Evolutionary conservation across 2,329 filamentous ascomycete genomes (phyloP), one percentile per base, ranked within the genome.

Genomic region (Trichophyton schoenleinii): DNA sequence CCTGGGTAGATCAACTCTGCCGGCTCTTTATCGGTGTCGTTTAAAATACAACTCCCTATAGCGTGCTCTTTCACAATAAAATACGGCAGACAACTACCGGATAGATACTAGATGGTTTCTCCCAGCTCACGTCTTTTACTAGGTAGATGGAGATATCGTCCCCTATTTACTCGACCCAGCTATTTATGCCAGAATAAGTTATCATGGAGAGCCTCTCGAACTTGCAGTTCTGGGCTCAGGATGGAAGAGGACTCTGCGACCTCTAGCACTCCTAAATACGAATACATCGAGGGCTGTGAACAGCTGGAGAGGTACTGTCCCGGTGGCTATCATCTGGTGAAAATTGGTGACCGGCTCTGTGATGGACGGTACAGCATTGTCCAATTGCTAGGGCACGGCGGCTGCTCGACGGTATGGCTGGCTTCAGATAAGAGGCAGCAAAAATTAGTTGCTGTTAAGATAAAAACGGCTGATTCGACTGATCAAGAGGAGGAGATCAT

Each of bases 251-350:
- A 44, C 11, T 20, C 59, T 61, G 25, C 61, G 28, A 59, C 59
- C 59, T 63, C 57, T 22, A 34, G 31, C 61, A 11, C 53, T 15
- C 28, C 58, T 20, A 55, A 63, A 57, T 64, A 61, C 28, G 60
- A 64, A 60, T 62, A 61, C 25, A 63, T 64, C 25, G 63, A 64
- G 42, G 63, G 62, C 46, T 64, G 61, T 62, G 61, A 64, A 61
- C 57, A 5, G 31, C 58, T 63, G 28, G 63, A 62, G 53, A 31
- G 58, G 46, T 64, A 63, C 46, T 62, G 58, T 58, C 46, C 63
- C 38, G 58, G 60, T 15, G 62, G 63, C 52, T 63, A 62, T 55
- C 63, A 44, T 20, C 58, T 58, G 3, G 22, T 62, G 31, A 63
- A 64, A 58, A 60, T 63, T 60, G 62, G 60, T 61, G 63, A 64